phyloP scores from a whole-genome alignment of 768 basidiomycete genomes.

The Chalciporus piperatus region DNA sequence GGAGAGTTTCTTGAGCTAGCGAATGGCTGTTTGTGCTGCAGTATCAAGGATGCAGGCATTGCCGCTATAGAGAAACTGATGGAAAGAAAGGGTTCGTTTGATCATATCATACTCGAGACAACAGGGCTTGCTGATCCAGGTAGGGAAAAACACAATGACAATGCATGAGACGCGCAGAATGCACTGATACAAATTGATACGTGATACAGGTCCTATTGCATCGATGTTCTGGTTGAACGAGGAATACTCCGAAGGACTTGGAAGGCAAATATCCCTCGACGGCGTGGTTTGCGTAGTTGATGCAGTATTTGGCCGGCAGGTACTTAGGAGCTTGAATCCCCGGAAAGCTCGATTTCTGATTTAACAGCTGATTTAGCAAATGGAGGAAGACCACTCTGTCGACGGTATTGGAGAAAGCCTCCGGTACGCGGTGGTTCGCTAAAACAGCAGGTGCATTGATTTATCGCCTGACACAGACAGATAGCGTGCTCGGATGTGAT shows the following conservation, averaged over 20 bases:
- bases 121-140: constrained; percentile 97
- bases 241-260: constrained; percentile 67
- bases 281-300: constrained; percentile 94
- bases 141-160: constrained; percentile 27
- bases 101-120: constrained; percentile 93
- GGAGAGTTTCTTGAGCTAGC: constrained; percentile 91
- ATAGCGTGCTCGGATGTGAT: constrained; percentile 91
- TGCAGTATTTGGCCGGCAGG: constrained; percentile 72
- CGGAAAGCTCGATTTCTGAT: constrained; percentile 6
- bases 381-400: constrained; percentile 69
- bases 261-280: constrained; percentile 72
- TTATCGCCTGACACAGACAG: constrained; percentile 57
- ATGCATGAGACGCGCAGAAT: not conserved
- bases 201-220: constrained; percentile 69
- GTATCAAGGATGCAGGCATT: constrained; percentile 90
- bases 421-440: constrained; percentile 44
- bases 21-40: constrained; percentile 98
- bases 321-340: constrained; percentile 36
- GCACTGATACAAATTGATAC: not conserved
- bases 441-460: not conserved
- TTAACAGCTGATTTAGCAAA: constrained; percentile 57
- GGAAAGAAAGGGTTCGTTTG: constrained; percentile 82
- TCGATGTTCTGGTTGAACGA: constrained; percentile 88
- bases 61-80: constrained; percentile 94
- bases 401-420: constrained; percentile 77